These are phyloP conservation scores for Trichosanthes truncata DNA, from an alignment of 306 rosid species.

Conservation along the genomic window DNA sequence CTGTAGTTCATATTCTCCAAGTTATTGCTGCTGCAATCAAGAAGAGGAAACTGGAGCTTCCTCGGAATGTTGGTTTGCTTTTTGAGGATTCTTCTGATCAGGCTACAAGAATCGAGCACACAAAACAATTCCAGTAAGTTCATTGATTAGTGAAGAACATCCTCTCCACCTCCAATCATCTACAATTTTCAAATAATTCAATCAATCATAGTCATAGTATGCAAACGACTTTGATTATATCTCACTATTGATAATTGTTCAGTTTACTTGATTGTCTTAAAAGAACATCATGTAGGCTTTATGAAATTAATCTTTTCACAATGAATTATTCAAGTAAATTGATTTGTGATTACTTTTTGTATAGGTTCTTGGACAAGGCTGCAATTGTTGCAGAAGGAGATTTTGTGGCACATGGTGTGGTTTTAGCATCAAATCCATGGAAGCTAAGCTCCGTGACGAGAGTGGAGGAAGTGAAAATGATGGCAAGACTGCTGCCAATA, in stretches of 20 bases:
- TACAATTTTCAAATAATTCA: not conserved
- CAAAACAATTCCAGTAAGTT: constrained; percentile 53
- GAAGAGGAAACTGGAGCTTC: constrained; percentile 54
- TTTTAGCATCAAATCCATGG: constrained; percentile 59
- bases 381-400: constrained; percentile 54
- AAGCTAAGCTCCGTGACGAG: constrained; percentile 63
- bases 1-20: constrained; percentile 72
- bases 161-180: not conserved
- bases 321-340: too few relatives aligned
- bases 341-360: not conserved
- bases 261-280: too few relatives aligned
- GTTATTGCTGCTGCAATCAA: constrained; percentile 47
- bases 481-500: constrained; percentile 64
- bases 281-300: not conserved
- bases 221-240: too few relatives aligned
- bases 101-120: constrained; percentile 45
- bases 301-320: too few relatives aligned
- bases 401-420: constrained; percentile 22
- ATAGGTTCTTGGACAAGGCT: constrained; percentile 78
- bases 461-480: constrained; percentile 90
- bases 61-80: constrained; percentile 30
- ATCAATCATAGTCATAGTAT: too few relatives aligned
- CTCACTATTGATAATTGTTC: not conserved
- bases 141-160: not conserved
- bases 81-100: constrained; percentile 55